phyloP scores from a whole-genome alignment of 768 basidiomycete species.

The Tricholoma furcatifolium region DNA sequence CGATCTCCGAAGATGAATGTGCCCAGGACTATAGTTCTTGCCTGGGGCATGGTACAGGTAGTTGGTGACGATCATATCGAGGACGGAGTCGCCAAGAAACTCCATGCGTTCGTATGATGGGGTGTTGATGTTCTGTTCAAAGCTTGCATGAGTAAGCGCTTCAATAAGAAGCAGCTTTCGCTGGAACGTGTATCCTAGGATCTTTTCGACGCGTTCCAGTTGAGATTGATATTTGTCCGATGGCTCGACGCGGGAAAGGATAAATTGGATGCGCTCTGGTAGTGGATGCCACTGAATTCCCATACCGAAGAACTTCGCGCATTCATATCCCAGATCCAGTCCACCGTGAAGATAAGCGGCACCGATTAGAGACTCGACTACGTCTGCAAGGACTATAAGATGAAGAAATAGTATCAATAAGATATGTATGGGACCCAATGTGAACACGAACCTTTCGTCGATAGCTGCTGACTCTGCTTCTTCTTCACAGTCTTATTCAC shows the following conservation, averaged over 20 bases:
- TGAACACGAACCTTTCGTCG: slow-evolving; percentile 62
- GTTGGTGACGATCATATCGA: slow-evolving; percentile 75
- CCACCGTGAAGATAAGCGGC: slow-evolving; percentile 72
- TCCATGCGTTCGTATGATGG: slow-evolving; percentile 79
- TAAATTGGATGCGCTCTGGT: slow-evolving; percentile 40
- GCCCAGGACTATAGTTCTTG: slow-evolving; percentile 65
- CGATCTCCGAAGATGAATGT: slow-evolving; percentile 66
- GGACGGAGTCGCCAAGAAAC: slow-evolving; percentile 72
- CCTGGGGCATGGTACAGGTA: slow-evolving; percentile 64
- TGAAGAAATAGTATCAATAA: neutral
- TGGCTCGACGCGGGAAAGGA: slow-evolving; percentile 41
- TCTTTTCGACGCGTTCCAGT: slow-evolving; percentile 55
- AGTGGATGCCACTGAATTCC: slow-evolving; percentile 60
- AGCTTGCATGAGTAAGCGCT: slow-evolving; percentile 72
- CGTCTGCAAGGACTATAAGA: slow-evolving; percentile 67
- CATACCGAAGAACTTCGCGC: slow-evolving; percentile 56
- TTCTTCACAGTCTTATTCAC: slow-evolving; percentile 26
- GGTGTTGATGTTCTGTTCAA: slow-evolving; percentile 55
- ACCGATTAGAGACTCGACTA: slow-evolving; percentile 81
- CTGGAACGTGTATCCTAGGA: slow-evolving; percentile 67
- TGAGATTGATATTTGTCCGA: slow-evolving; percentile 42
- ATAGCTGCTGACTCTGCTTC: slow-evolving; percentile 44
- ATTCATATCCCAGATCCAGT: slow-evolving; percentile 59
- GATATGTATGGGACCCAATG: neutral
- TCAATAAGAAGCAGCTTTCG: slow-evolving; percentile 66